Conservation (phyloP, 306 rosid genomes). For the Malus fusca region DNA sequence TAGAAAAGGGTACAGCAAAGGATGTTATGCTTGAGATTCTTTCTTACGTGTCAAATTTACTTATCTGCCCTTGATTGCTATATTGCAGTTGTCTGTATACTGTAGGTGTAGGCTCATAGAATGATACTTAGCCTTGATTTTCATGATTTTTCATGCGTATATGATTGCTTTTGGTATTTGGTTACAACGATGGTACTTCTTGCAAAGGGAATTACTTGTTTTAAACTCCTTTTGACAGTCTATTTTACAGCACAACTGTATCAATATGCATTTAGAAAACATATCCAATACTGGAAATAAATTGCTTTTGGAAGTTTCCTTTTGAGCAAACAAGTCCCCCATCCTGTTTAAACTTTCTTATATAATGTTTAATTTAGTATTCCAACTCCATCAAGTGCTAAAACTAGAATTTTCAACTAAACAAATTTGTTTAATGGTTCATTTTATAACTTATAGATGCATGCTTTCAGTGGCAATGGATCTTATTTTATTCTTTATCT, state of each 20-base stretch:
- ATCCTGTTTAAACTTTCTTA: not conserved
- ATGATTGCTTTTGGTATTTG: not conserved
- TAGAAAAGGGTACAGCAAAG: not conserved
- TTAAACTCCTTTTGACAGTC: not conserved
- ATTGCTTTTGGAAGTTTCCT: not conserved
- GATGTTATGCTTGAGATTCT: conserved; percentile 8
- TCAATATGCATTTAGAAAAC: not conserved
- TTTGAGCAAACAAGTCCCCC: not conserved
- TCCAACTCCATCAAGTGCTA: not conserved
- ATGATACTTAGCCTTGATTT: not conserved
- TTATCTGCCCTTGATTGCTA: conserved; percentile 23
- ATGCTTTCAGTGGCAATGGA: not conserved
- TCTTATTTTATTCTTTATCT: not conserved
- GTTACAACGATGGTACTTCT: too few relatives aligned
- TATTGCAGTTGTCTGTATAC: not conserved
- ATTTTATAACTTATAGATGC: not conserved
- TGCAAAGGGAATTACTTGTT: not conserved
- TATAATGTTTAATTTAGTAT: not conserved
- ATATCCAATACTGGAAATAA: not conserved
- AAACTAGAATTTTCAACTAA: not conserved
- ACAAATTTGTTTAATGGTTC: not conserved
- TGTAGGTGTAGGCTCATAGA: not conserved
- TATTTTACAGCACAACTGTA: not conserved
- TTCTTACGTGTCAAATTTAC: conserved; percentile 16
- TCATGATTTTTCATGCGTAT: not conserved